Conservation (phyloP, 1,139 yeast genomes). For the Casaregolazyma suthepensis region DNA sequence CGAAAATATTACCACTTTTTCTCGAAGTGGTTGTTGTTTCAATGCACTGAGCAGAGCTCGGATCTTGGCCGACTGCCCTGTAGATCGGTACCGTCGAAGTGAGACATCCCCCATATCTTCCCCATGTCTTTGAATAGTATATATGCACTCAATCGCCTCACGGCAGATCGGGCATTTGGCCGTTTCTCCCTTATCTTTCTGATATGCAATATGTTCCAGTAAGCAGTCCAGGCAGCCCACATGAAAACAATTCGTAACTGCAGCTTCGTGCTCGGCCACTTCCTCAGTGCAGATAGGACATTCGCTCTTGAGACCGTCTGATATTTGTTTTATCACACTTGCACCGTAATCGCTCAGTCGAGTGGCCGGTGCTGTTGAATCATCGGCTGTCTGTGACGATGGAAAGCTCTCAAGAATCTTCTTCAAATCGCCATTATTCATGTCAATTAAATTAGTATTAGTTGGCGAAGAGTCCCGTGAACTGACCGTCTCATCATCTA, state of each 20-base stretch:
- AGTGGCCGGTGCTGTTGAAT: conserved; percentile 8
- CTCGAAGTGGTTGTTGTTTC: conserved; percentile 51
- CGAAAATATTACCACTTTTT: conserved; percentile 81
- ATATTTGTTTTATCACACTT: conserved; percentile 34
- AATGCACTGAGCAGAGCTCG: conserved; percentile 53
- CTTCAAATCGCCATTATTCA: conserved; percentile 23
- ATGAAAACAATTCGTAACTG: conserved; percentile 78
- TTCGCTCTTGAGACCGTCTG: conserved; percentile 48
- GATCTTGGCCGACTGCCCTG: conserved; percentile 57
- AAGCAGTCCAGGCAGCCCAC: conserved; percentile 69
- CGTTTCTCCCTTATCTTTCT: conserved; percentile 26
- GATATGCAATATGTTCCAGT: conserved; percentile 53
- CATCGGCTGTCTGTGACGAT: neutral
- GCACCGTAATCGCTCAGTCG: conserved; percentile 30
- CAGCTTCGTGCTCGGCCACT: conserved; percentile 44
- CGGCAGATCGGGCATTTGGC: conserved; percentile 39
- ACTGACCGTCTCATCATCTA: conserved; percentile 9
- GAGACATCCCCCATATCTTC: conserved; percentile 8
- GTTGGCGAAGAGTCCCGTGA: conserved; percentile 8
- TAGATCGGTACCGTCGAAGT: conserved; percentile 17
- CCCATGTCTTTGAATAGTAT: conserved; percentile 24
- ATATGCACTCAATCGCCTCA: conserved; percentile 25
- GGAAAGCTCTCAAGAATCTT: conserved; percentile 22
- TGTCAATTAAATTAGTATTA: conserved; percentile 13
- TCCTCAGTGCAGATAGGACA: conserved; percentile 79